These are phyloP conservation scores for Elsinoe australis DNA, from an alignment of 2,329 filamentous ascomycete species.

Conservation along the genomic window DNA sequence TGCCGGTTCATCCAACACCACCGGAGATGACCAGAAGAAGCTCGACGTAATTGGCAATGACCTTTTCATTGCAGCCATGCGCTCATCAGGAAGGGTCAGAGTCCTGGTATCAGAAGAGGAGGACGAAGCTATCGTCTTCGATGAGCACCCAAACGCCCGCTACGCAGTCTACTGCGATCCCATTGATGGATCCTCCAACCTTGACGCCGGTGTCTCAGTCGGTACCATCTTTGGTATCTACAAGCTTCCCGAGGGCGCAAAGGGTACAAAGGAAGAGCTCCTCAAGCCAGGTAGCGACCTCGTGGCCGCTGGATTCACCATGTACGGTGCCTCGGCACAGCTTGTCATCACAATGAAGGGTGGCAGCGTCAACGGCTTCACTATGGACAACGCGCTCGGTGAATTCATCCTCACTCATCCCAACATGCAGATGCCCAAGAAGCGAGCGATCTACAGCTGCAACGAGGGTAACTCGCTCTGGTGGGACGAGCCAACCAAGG, in stretches of 20 bases:
- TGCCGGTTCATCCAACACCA: constrained; percentile 88
- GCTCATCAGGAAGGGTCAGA: constrained; percentile 80
- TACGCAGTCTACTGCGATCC: constrained; percentile 97
- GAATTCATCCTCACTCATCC: constrained; percentile 99
- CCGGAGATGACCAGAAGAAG: constrained; percentile 98
- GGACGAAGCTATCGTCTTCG: constrained; percentile 83
- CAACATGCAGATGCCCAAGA: constrained; percentile 77
- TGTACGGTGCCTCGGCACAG: constrained; percentile 97
- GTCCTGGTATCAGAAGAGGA: constrained; percentile 97
- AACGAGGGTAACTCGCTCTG: constrained; percentile 98
- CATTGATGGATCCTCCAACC: constrained; percentile 94
- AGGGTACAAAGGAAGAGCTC: constrained; percentile 73
- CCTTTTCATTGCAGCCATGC: constrained; percentile 93
- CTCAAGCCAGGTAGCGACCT: constrained; percentile 85
- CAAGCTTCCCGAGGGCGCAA: constrained; percentile 71
- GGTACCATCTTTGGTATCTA: constrained; percentile 96
- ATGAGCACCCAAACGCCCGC: constrained; percentile 62
- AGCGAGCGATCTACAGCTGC: constrained; percentile 86
- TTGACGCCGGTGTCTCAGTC: constrained; percentile 94
- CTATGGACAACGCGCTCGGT: constrained; percentile 88
- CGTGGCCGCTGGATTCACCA: constrained; percentile 94
- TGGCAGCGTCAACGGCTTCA: constrained; percentile 92
- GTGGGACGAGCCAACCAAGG: constrained; percentile 82
- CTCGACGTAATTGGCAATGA: constrained; percentile 98
- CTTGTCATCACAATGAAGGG: constrained; percentile 95